Evolutionary conservation across 1,284 basidiomycete genomes (phyloP).

Genomic region (Ceratorhiza oryzae-sativae): DNA sequence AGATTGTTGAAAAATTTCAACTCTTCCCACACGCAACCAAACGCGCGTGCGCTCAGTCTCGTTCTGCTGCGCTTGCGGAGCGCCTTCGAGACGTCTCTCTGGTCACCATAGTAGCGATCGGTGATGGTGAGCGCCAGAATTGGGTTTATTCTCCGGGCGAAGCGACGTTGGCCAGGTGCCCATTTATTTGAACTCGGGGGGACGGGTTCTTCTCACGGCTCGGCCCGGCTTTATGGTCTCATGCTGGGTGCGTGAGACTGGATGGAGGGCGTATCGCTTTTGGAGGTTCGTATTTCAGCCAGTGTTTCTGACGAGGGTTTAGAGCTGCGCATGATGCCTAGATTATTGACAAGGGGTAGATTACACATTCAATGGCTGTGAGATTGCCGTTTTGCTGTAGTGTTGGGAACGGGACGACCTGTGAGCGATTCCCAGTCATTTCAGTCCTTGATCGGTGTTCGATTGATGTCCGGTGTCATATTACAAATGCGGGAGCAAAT

Average conservation of each 20-base stretch:
- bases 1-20: too few relatives aligned
- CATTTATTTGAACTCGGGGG: not conserved
- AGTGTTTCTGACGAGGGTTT: not conserved
- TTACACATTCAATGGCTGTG: too few relatives aligned
- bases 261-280: too few relatives aligned
- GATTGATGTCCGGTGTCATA: not conserved
- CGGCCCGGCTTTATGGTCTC: too few relatives aligned
- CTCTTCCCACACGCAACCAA: too few relatives aligned
- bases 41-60: not conserved
- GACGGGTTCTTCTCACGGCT: too few relatives aligned
- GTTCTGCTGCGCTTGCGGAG: not conserved
- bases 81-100: not conserved
- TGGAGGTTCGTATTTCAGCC: too few relatives aligned
- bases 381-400: too few relatives aligned
- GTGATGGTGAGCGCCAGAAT: constrained; percentile 9
- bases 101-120: constrained; percentile 2
- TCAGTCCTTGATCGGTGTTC: not conserved
- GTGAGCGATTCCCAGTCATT: not conserved
- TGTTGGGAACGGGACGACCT: too few relatives aligned
- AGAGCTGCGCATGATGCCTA: not conserved
- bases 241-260: too few relatives aligned
- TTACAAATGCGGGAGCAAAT: not conserved
- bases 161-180: not conserved
- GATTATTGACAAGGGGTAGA: too few relatives aligned
- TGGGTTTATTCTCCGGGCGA: not conserved